Evolutionary conservation across 345 rosid genomes (phyloP).

Genomic region (Euphorbia lathyris): DNA sequence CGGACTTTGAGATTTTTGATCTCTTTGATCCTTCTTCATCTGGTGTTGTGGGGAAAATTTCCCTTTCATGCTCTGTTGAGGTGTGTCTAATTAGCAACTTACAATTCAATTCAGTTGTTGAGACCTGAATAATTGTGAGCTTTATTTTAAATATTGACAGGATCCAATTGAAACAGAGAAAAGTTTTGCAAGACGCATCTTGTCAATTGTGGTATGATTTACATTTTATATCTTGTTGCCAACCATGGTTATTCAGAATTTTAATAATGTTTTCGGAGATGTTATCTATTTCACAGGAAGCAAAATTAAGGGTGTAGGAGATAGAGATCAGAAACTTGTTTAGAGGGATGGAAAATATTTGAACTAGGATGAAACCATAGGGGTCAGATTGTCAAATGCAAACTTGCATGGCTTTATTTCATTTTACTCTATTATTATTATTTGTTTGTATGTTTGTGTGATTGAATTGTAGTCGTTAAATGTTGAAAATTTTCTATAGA

Average conservation of each 20-base stretch:
- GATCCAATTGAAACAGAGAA: conserved; percentile 90
- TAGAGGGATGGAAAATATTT: background rate
- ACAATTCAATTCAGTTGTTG: conserved; percentile 2
- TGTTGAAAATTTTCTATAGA: background rate
- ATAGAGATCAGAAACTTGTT: background rate
- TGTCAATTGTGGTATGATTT: conserved; percentile 73
- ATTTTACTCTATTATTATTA: too few relatives aligned
- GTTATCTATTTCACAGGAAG: background rate
- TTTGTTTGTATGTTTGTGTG: background rate
- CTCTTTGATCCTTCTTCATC: conserved; percentile 69
- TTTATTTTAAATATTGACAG: conserved; percentile 34
- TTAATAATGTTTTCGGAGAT: background rate
- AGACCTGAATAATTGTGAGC: conserved; percentile 16
- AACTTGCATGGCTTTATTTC: background rate
- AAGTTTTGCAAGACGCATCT: conserved; percentile 75
- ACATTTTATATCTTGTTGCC: background rate
- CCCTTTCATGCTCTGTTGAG: conserved; percentile 81
- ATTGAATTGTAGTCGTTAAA: background rate
- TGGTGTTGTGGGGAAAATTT: conserved; percentile 52
- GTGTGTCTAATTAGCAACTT: conserved; percentile 30
- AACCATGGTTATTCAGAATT: background rate
- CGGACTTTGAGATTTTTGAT: conserved; percentile 45
- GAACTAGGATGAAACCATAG: background rate
- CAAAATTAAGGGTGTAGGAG: background rate
- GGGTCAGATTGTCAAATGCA: background rate